A percentile compares a stretch with the other conserved stretches of the same genome.
Evolutionary conservation across 371 early-diverging fungal genomes (phyloP).

Genomic region (Saksenaea vasiformis): DNA sequence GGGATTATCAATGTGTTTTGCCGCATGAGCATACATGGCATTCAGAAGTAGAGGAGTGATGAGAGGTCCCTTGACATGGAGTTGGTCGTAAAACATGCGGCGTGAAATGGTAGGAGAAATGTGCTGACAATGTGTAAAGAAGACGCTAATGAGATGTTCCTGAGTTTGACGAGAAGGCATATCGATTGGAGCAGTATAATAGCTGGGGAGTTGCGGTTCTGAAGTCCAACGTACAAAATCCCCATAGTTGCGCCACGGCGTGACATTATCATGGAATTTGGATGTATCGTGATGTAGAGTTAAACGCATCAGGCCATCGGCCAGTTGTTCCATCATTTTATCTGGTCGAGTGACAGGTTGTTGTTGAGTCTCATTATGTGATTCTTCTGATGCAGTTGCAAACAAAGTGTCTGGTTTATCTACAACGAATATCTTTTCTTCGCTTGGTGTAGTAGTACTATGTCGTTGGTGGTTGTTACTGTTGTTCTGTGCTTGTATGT

Average conservation of each 20-base stretch:
- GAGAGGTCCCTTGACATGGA: constrained; percentile 41
- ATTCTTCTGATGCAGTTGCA: constrained; percentile 13
- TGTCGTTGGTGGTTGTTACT: constrained; percentile 6
- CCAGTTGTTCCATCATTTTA: constrained; percentile 47
- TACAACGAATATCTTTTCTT: constrained; percentile 20
- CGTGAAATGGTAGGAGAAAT: constrained; percentile 34
- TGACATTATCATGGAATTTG: constrained; percentile 20
- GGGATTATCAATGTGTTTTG: constrained; percentile 27
- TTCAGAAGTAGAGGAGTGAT: constrained; percentile 47
- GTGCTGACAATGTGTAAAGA: constrained; percentile 39
- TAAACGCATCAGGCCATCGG: constrained; percentile 38
- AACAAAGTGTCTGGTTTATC: constrained; percentile 34
- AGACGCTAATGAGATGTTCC: constrained; percentile 37
- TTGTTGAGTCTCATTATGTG: not conserved
- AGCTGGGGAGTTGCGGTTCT: constrained; percentile 17
- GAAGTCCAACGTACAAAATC: constrained; percentile 31
- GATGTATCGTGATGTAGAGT: constrained; percentile 32
- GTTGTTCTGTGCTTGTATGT: constrained; percentile 19
- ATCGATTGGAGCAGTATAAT: constrained; percentile 35
- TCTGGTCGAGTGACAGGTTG: constrained; percentile 25
- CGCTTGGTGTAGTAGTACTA: not conserved
- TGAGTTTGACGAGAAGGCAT: constrained; percentile 43
- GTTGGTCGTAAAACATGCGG: constrained; percentile 47
- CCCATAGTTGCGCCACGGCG: constrained; percentile 34
- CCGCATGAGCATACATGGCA: constrained; percentile 50